These are phyloP conservation scores for Aspergillus tanneri DNA, from an alignment of 2,329 filamentous ascomycete species.

Conservation along the genomic window DNA sequence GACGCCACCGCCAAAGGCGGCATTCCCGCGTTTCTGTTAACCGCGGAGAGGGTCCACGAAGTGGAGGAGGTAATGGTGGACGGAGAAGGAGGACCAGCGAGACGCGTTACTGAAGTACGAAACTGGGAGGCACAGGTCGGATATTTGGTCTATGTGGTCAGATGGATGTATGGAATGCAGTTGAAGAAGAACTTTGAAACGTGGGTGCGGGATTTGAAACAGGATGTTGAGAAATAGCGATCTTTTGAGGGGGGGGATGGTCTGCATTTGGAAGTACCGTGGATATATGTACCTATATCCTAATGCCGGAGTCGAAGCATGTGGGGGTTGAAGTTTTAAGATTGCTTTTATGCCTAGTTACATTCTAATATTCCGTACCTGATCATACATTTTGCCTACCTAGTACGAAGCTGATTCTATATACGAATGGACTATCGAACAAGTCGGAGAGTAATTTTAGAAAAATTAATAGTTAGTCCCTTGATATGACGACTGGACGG, in stretches of 20 bases:
- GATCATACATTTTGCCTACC: no score
- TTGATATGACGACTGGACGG: no score
- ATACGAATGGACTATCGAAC: no score
- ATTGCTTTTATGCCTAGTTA: no score
- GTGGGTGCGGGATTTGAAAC: slow-evolving; percentile 45
- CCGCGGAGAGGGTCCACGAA: slow-evolving; percentile 50
- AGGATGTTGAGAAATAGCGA: slow-evolving; percentile 36
- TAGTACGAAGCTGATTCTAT: no score
- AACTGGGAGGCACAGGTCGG: slow-evolving; percentile 51
- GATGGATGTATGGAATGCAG: slow-evolving; percentile 42
- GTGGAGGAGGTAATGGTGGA: slow-evolving; percentile 38
- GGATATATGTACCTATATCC: no score
- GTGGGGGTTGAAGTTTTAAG: no score
- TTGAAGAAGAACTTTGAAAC: slow-evolving; percentile 41
- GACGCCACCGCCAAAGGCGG: slow-evolving; percentile 31
- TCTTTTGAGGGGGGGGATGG: no score
- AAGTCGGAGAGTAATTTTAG: no score
- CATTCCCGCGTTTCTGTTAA: slow-evolving; percentile 37
- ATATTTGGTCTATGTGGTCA: slow-evolving; percentile 41
- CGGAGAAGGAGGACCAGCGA: slow-evolving; percentile 7
- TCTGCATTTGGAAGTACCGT: neutral
- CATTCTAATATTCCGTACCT: no score
- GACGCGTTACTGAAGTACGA: slow-evolving; percentile 33
- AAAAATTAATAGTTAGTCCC: no score
- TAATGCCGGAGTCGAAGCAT: no score